phyloP scores from a whole-genome alignment of 192 early-diverging fungal species.

The Ambispora gerdemannii region DNA sequence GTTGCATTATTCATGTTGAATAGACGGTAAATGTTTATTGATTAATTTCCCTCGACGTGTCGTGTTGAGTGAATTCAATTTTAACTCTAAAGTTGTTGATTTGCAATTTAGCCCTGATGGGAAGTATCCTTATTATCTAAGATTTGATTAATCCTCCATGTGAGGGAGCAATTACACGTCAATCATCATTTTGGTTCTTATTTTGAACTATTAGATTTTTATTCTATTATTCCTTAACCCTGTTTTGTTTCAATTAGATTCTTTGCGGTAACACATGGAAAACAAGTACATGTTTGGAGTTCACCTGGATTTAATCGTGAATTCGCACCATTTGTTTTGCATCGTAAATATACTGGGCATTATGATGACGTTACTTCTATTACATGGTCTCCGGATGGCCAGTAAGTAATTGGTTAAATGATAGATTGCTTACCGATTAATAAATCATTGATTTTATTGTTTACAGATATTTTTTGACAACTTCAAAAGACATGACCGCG shows the following conservation, averaged over 20 bases:
- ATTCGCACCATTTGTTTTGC: slow-evolving; percentile 88
- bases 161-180: too few relatives aligned
- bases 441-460: background rate
- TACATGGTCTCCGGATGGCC: slow-evolving; percentile 85
- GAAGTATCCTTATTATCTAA: slow-evolving; percentile 35
- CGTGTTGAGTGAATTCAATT: slow-evolving; percentile 86
- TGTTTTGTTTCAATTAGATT: slow-evolving; percentile 36
- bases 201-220: too few relatives aligned
- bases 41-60: slow-evolving; percentile 83
- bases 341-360: slow-evolving; percentile 74
- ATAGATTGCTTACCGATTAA: background rate
- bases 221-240: background rate
- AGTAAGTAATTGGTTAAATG: slow-evolving; percentile 42
- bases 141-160: background rate
- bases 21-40: slow-evolving; percentile 83
- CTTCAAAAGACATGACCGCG: slow-evolving; percentile 81
- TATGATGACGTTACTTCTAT: slow-evolving; percentile 82
- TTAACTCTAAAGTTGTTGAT: slow-evolving; percentile 77
- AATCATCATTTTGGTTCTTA: too few relatives aligned
- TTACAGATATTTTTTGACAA: slow-evolving; percentile 48
- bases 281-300: slow-evolving; percentile 84
- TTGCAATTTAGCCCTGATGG: slow-evolving; percentile 93
- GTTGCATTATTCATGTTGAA: background rate
- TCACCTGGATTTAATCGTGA: slow-evolving; percentile 89
- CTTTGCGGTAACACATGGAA: slow-evolving; percentile 85